phyloP scores from a whole-genome alignment of 768 basidiomycete species.

The Terana coerulea region DNA sequence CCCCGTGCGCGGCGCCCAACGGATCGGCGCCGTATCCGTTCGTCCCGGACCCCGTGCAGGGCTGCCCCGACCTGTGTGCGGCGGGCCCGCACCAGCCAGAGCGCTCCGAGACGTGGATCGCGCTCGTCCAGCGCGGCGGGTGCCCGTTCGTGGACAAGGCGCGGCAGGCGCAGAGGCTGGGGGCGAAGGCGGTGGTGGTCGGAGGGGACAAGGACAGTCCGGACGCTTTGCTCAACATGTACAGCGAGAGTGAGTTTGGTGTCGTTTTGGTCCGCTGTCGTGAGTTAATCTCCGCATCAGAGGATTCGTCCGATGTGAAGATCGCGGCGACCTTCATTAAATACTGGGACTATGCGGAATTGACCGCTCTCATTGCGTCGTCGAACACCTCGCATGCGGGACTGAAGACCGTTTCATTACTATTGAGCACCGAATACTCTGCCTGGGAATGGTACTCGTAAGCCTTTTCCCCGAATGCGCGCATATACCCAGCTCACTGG shows the following conservation, averaged over 20 bases:
- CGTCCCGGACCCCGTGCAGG: constrained; percentile 32
- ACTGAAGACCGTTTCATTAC: constrained; percentile 66
- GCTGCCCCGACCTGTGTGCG: constrained; percentile 68
- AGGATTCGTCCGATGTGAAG: constrained; percentile 78
- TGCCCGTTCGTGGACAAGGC: constrained; percentile 93
- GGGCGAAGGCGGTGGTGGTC: constrained; percentile 88
- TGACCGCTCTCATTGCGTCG: constrained; percentile 63
- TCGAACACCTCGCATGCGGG: constrained; percentile 82
- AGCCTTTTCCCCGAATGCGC: constrained; percentile 26
- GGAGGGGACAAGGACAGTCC: constrained; percentile 79
- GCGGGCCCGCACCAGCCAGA: constrained; percentile 53
- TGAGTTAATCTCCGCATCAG: constrained; percentile 35
- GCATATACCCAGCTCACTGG: constrained; percentile 6
- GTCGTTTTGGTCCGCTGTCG: not conserved
- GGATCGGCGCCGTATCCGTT: constrained; percentile 15
- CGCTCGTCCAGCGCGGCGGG: constrained; percentile 81
- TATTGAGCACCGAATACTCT: constrained; percentile 75
- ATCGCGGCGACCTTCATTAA: constrained; percentile 90
- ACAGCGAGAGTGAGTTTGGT: constrained; percentile 77
- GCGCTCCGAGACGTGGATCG: constrained; percentile 77
- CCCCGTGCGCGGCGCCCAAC: constrained; percentile 38
- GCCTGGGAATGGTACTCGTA: constrained; percentile 94
- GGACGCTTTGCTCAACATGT: constrained; percentile 86
- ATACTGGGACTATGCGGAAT: constrained; percentile 70
- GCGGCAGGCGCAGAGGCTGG: constrained; percentile 45